Base-by-base conservation (phyloP, 768 basidiomycete species). In the Stropharia rugosoannulata region DNA sequence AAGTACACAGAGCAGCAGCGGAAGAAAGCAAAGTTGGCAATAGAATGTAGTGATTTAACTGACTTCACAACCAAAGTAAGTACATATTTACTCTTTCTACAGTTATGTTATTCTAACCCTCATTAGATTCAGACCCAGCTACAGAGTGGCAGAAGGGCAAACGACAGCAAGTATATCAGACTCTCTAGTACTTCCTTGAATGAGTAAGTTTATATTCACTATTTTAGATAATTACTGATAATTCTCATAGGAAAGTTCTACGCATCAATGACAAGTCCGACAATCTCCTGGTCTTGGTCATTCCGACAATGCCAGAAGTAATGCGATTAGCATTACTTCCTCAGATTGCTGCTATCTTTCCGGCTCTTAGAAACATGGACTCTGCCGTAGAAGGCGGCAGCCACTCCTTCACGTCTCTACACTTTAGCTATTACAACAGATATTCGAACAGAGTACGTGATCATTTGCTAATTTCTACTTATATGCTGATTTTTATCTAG, bases 401-500 rank as follows among this genome's bases (percentile, higher is more conserved):
- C 12, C n/a, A 39, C 15, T 12, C 25, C 3, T 51, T 51, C 18
- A 18, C 35, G 13, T 51, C 49, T 22, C 15, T 41, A 6, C 49
- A 51, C 25, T 51, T 51, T 13, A 51, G 38, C 19, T 51, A 41
- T 11, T 51, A 51, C 37, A 51, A 51, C 19, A 7, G 49, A 12
- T 51, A 29, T 40, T 40, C 38, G 4, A 41, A 40, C 27, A 36
- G 40, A 19, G 49, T 51, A 40, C 7, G 49, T 41, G 12, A 12
- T 25, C 4, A 35, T 9, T 27, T 40, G 25, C 10, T 19, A 11
- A 18, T 8, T 12, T 15, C 11, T 25, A 9, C 32, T 11, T 38
- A 36, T 51, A 40, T n/a, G n/a, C 39, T 40, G 2, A n/a, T 27
- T 11, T 8, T 44, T n/a, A 11, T 27, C 10, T 27, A 51, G 55